These are phyloP conservation scores for Kappamyces sp. DNA, from an alignment of 192 early-diverging fungal species.

Conservation along the genomic window DNA sequence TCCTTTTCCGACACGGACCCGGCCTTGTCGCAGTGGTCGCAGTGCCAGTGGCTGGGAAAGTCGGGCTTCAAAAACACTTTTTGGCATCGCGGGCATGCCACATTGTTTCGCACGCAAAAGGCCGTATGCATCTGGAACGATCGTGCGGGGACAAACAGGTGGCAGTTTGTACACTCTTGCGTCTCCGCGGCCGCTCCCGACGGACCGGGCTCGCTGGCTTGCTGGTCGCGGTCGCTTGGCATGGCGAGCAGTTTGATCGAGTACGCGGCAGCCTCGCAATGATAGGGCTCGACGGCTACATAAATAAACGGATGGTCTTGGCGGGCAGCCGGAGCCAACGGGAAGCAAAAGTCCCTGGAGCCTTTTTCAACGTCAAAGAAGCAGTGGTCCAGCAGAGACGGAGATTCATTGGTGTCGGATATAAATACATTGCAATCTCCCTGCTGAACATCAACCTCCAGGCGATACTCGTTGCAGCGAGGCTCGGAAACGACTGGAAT, in stretches of 20 bases:
- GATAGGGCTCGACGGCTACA: constrained; percentile 15
- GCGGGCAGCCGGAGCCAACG: background rate
- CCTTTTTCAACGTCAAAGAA: constrained; percentile 25
- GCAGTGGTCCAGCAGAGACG: constrained; percentile 27
- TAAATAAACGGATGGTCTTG: constrained; percentile 21
- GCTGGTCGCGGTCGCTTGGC: background rate
- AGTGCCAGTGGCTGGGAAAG: constrained; percentile 76
- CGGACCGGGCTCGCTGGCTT: background rate
- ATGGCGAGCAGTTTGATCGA: background rate
- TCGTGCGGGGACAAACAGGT: constrained; percentile 53
- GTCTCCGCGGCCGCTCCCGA: background rate
- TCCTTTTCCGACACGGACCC: constrained; percentile 28
- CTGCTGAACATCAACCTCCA: background rate
- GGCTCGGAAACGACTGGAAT: background rate
- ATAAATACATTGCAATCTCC: constrained; percentile 37
- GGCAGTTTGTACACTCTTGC: constrained; percentile 65
- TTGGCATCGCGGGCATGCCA: constrained; percentile 56
- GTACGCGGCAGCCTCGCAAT: background rate
- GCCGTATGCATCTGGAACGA: constrained; percentile 64
- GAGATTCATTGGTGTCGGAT: constrained; percentile 20
- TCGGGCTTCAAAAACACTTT: constrained; percentile 65
- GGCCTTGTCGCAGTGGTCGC: constrained; percentile 56
- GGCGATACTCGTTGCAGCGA: background rate
- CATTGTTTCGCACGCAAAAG: constrained; percentile 79
- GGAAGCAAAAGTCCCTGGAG: background rate